These are phyloP conservation scores for Paraurostyla sp. DNA, from an alignment of 73 alveolate species.

Conservation along the genomic window DNA sequence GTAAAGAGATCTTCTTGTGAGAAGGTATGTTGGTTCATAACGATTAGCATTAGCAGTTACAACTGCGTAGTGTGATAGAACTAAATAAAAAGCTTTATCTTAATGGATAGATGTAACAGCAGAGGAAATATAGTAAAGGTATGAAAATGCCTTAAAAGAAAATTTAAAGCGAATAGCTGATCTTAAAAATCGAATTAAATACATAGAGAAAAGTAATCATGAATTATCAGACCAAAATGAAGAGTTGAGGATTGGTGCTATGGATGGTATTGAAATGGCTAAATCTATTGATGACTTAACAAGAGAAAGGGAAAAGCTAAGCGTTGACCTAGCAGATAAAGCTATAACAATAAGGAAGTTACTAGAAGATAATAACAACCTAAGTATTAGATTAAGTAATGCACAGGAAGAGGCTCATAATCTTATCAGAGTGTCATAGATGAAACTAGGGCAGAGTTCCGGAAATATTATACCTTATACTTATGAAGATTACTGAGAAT, in stretches of 20 bases:
- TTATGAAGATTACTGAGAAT: constrained; percentile 28
- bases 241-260: constrained; percentile 57
- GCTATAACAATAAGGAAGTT: constrained; percentile 60
- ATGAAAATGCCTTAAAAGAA: constrained; percentile 25
- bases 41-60: constrained; percentile 47
- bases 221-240: constrained; percentile 60
- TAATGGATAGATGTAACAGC: not conserved
- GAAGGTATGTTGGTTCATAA: constrained; percentile 29
- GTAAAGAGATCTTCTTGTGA: constrained; percentile 46
- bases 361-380: constrained; percentile 55
- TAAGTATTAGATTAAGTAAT: constrained; percentile 36
- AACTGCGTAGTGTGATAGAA: constrained; percentile 6
- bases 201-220: constrained; percentile 11
- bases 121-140: not conserved
- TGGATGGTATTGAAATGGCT: constrained; percentile 72
- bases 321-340: constrained; percentile 69
- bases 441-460: not conserved
- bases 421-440: constrained; percentile 9
- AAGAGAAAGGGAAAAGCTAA: constrained; percentile 59
- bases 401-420: constrained; percentile 57
- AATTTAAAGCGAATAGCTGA: constrained; percentile 29
- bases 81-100: constrained; percentile 24
- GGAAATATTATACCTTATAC: not conserved
- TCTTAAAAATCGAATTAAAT: constrained; percentile 9
- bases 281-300: constrained; percentile 38